These are phyloP conservation scores for Persicaria maculosa DNA, from an alignment of 148 eudicot species.

Conservation along the genomic window DNA sequence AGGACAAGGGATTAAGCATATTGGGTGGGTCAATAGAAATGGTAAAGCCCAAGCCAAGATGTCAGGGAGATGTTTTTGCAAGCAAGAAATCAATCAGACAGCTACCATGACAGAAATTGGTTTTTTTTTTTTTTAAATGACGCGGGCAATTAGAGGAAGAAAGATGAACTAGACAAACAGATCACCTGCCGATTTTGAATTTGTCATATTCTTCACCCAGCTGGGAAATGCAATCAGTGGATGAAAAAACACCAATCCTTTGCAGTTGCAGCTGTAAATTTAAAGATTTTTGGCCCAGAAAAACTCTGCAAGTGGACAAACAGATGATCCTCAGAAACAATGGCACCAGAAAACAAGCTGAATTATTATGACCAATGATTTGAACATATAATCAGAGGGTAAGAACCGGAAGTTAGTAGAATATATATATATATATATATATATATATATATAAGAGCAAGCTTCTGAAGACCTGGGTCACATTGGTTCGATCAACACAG, in stretches of 20 bases:
- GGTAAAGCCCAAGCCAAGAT: too few species aligned
- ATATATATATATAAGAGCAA: not conserved
- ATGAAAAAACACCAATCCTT: constrained; percentile 39
- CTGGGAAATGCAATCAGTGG: constrained; percentile 51
- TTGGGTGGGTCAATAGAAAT: too few species aligned
- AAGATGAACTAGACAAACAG: constrained; percentile 1
- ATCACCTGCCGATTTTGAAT: constrained; percentile 55
- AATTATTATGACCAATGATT: not conserved
- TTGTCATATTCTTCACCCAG: constrained; percentile 60
- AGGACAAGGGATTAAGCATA: too few species aligned
- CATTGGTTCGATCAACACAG: constrained; percentile 97
- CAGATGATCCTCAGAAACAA: not conserved
- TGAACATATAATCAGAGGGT: not conserved
- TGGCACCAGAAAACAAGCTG: not conserved
- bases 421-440: not conserved
- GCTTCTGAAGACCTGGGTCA: constrained; percentile 69
- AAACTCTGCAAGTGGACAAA: too few species aligned
- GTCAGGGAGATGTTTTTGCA: too few species aligned
- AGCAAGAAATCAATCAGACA: too few species aligned
- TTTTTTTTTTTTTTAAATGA: constrained; percentile 13
- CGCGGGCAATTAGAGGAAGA: constrained; percentile 6
- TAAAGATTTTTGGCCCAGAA: too few species aligned
- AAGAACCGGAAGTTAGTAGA: not conserved
- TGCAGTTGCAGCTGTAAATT: too few species aligned
- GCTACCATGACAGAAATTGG: constrained; percentile 30